Conservation (phyloP, 2,329 filamentous ascomycete species). For the Cercospora beticola region DNA sequence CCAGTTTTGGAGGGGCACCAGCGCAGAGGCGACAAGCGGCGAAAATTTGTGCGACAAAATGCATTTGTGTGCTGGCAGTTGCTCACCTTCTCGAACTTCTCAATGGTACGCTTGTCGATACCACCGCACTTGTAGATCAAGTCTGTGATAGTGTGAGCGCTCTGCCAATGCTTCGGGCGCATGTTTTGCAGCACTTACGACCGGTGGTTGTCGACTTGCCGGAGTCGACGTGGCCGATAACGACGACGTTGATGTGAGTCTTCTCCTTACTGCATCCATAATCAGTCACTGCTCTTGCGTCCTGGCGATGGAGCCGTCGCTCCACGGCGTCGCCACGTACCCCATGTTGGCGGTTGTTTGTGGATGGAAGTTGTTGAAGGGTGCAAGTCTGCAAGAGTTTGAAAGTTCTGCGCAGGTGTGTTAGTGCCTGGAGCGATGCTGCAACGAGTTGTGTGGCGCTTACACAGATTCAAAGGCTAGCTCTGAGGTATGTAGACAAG, state of each 20-base stretch:
- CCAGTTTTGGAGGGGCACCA: constrained; percentile 28
- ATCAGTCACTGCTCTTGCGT: constrained; percentile 37
- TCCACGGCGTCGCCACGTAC: constrained; percentile 47
- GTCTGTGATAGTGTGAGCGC: constrained; percentile 64
- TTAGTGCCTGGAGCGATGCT: neutral
- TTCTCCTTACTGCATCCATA: constrained; percentile 75
- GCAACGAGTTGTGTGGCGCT: neutral
- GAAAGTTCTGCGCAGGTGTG: constrained; percentile 5
- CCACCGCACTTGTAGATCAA: constrained; percentile 99
- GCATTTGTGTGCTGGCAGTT: constrained; percentile 5
- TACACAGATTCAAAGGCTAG: constrained; percentile 15
- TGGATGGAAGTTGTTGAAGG: constrained; percentile 23
- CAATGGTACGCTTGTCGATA: constrained; percentile 99
- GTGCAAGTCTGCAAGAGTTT: constrained; percentile 20
- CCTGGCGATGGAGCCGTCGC: constrained; percentile 12
- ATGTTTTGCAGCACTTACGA: constrained; percentile 56
- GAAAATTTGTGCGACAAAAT: constrained; percentile 16
- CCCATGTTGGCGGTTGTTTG: constrained; percentile 57
- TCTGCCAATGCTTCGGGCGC: constrained; percentile 33
- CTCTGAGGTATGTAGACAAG: constrained; percentile 13
- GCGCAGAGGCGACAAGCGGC: constrained; percentile 20
- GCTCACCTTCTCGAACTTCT: constrained; percentile 99
- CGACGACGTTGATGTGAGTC: constrained; percentile 91
- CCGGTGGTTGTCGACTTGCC: constrained; percentile 97
- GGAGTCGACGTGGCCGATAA: constrained; percentile 99